These are phyloP conservation scores for Pisolithus thermaeus DNA, from an alignment of 1,284 basidiomycete species.

Conservation along the genomic window DNA sequence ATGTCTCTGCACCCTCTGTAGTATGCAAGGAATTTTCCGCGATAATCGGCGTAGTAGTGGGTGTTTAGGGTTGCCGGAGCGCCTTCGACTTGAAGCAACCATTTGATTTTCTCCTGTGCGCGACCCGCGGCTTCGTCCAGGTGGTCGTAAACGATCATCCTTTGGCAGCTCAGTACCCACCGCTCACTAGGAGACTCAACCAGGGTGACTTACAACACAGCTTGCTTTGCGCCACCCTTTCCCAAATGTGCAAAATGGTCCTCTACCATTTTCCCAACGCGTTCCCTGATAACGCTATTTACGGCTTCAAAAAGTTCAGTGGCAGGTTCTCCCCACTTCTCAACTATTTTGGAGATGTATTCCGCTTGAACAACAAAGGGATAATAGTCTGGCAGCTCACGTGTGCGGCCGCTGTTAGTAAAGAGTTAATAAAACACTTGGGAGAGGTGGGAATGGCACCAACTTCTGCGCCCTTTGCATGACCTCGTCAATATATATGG, in stretches of 20 bases:
- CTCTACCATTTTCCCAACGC: constrained; percentile 38
- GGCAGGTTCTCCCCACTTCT: constrained; percentile 47
- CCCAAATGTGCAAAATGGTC: constrained; percentile 49
- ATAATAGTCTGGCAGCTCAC: constrained; percentile 60
- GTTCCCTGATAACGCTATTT: constrained; percentile 32
- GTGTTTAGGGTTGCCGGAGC: constrained; percentile 53
- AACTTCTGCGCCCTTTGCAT: constrained; percentile 43
- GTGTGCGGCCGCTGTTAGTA: constrained; percentile 51
- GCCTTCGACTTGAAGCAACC: constrained; percentile 49
- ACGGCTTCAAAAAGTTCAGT: constrained; percentile 43
- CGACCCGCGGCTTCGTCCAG: constrained; percentile 38
- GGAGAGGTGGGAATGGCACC: constrained; percentile 11
- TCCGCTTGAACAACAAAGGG: constrained; percentile 55
- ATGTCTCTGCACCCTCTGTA: constrained; percentile 40
- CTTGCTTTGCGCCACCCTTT: constrained; percentile 45
- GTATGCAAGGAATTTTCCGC: constrained; percentile 47
- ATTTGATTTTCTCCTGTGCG: constrained; percentile 39
- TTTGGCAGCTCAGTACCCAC: constrained; percentile 13
- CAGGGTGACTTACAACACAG: constrained; percentile 43
- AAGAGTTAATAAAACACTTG: neutral
- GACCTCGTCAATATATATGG: constrained; percentile 56
- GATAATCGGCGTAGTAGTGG: constrained; percentile 53
- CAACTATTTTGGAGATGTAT: constrained; percentile 42
- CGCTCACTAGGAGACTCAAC: neutral
- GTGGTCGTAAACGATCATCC: constrained; percentile 43